Conservation (phyloP, 768 basidiomycete species). For the Tulasnella sp. region DNA sequence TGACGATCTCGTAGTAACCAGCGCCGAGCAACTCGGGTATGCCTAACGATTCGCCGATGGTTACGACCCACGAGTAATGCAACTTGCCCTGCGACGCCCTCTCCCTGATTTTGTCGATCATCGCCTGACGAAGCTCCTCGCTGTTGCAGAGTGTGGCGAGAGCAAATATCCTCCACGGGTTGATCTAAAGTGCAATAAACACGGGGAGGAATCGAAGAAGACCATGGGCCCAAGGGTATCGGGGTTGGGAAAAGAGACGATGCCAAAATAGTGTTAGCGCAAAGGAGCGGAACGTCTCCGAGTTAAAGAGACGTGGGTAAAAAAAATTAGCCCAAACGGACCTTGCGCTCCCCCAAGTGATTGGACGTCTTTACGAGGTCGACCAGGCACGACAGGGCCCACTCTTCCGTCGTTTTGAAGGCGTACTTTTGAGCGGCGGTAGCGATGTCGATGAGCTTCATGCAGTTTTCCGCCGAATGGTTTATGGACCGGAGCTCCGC, state of each 20-base stretch:
- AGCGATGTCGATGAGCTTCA: slow-evolving; percentile 33
- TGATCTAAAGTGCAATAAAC: slow-evolving; percentile 29
- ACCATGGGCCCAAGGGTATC: background rate
- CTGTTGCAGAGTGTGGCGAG: slow-evolving; percentile 28
- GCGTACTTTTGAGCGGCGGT: slow-evolving; percentile 33
- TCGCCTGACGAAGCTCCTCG: slow-evolving; percentile 27
- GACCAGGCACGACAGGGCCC: slow-evolving; percentile 30
- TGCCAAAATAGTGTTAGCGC: slow-evolving; percentile 16
- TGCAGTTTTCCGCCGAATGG: slow-evolving; percentile 25
- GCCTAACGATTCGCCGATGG: slow-evolving; percentile 26
- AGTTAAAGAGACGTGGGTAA: slow-evolving; percentile 23
- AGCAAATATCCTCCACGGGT: slow-evolving; percentile 31
- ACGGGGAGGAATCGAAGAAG: background rate
- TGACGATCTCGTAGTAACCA: slow-evolving; percentile 31
- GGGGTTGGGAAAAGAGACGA: slow-evolving; percentile 6
- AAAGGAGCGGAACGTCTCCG: background rate
- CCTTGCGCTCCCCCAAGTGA: slow-evolving; percentile 15
- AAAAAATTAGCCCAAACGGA: slow-evolving; percentile 1
- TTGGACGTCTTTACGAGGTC: slow-evolving; percentile 30
- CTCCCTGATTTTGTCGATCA: slow-evolving; percentile 28
- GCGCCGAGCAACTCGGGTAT: slow-evolving; percentile 26
- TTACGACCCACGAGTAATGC: slow-evolving; percentile 30
- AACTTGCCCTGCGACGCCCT: slow-evolving; percentile 22
- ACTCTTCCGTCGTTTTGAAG: slow-evolving; percentile 31
- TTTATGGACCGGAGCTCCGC: slow-evolving; percentile 30